A percentile compares a stretch with the other conserved stretches of the same genome.
phyloP scores from a whole-genome alignment of 2,329 filamentous ascomycete genomes.

The Tolypocladium album region DNA sequence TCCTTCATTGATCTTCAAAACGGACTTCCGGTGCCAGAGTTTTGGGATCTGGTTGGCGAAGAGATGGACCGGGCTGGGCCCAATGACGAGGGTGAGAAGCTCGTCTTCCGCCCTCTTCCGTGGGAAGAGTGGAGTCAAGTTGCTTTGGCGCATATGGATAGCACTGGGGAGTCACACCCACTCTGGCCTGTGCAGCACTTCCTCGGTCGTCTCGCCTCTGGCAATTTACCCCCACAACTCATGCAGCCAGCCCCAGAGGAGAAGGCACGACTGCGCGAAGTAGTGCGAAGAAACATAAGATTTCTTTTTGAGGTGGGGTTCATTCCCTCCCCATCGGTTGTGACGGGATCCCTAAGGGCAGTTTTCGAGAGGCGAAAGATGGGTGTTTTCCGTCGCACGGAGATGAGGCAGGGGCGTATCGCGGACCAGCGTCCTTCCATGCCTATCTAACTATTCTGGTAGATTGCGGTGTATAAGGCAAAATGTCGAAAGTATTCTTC shows the following conservation, averaged over 20 bases:
- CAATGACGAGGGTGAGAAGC: neutral
- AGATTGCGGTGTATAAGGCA: neutral
- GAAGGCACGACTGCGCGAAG: neutral
- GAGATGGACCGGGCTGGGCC: constrained; percentile 3
- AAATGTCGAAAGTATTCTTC: neutral
- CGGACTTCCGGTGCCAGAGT: constrained; percentile 7
- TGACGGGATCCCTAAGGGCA: neutral
- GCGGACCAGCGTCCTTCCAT: neutral
- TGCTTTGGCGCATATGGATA: constrained; percentile 2
- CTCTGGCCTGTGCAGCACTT: constrained; percentile 15
- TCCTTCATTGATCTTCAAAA: constrained; percentile 4
- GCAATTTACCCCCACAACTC: neutral
- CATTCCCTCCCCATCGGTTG: constrained; percentile 24
- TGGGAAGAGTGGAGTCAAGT: constrained; percentile 8
- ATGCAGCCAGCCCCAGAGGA: neutral
- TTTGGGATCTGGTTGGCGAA: constrained; percentile 9
- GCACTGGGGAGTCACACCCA: constrained; percentile 8
- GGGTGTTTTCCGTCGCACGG: neutral
- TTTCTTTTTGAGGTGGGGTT: constrained; percentile 7
- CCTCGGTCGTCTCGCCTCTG: constrained; percentile 5
- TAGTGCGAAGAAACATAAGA: constrained; percentile 5
- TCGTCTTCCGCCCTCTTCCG: neutral
- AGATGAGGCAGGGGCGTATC: neutral
- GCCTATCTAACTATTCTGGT: neutral
- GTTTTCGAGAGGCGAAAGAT: neutral